phyloP scores from a whole-genome alignment of 2,329 filamentous ascomycete genomes.

The Neofusicoccum laricinum region DNA sequence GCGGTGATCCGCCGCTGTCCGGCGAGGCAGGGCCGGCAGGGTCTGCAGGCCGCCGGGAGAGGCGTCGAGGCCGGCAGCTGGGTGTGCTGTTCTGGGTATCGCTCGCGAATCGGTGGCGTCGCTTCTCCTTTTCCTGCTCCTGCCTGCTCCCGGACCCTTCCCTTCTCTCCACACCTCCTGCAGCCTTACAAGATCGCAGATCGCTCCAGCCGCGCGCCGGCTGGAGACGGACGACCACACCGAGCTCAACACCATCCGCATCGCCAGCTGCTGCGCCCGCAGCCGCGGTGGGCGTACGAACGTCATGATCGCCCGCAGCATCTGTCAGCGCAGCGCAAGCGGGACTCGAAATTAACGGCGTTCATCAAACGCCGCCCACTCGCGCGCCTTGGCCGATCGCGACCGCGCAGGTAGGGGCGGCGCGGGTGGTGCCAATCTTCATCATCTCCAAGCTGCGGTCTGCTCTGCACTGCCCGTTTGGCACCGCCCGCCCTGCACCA shows the following conservation, averaged over 20 bases:
- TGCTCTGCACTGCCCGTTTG: constrained; percentile 5
- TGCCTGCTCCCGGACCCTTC: not conserved
- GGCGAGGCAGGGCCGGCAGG: not conserved
- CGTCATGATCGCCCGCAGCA: not conserved
- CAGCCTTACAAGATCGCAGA: constrained; percentile 10
- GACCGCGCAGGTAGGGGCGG: not conserved
- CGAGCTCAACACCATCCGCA: not conserved
- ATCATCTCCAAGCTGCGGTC: not conserved
- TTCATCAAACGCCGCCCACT: not conserved
- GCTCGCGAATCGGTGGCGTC: not conserved
- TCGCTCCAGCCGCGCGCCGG: not conserved
- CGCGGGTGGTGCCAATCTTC: constrained; percentile 8
- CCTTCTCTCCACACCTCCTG: not conserved
- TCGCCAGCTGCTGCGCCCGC: not conserved
- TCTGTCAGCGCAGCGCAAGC: not conserved
- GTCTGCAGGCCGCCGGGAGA: constrained; percentile 8
- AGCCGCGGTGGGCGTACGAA: not conserved
- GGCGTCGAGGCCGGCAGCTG: constrained; percentile 1
- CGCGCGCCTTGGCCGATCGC: not conserved
- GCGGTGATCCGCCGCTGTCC: not conserved
- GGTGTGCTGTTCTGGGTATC: not conserved
- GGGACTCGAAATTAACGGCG: not conserved
- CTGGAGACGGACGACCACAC: not conserved
- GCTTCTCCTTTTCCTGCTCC: not conserved
- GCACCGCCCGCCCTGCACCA: not conserved